Evolutionary conservation across 345 rosid genomes (phyloP), one percentile per base, ranked within the genome.

Genomic region (Odontarrhena argentea): DNA sequence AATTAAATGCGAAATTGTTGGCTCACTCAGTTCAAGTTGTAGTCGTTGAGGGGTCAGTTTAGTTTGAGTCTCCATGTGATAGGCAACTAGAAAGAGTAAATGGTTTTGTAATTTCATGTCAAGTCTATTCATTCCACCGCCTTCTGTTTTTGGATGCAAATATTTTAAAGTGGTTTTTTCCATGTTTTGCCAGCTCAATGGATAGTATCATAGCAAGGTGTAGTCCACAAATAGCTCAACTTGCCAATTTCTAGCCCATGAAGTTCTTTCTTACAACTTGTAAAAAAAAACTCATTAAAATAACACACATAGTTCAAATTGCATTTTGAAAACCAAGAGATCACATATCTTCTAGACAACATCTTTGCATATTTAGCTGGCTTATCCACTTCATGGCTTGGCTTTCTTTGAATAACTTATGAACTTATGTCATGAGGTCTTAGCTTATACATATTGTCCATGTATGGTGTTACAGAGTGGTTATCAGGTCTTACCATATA

Each of bases 71-170:
- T 14, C 34, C 24, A 63, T 8, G 67, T 63, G 55, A 48, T 24
- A 63, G 55, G 57, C 73, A 68, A 49, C 73, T 2, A 38, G 9
- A 68, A 42, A 68, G 48, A 68, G 59, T 59, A 30, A 59, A 10
- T 26, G 56, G 10, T 46, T 46, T 67, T 67, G 72, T 35, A 46
- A 47, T 41, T 42, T 50, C 11, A 18, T 51, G 47, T 45, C 55
- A 13, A 43, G 62, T 42, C 68, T 51, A 42, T n/a, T 52, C 32
- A 52, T 61, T 32, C 37, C 67, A 52, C 52, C 22, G 60, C 60
- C 2, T 30, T 6, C 37, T 41, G 28, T 9, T 50, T 12, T 1
- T 32, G 25, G 30, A 1, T 37, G 36, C 36, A 25, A 26, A 18
- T 18, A 18, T 18, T 18, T 18, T 18, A 18, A 18, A 18, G 22